Base-by-base conservation (phyloP, 2,329 filamentous ascomycete species). In the Claviceps sorghi region DNA sequence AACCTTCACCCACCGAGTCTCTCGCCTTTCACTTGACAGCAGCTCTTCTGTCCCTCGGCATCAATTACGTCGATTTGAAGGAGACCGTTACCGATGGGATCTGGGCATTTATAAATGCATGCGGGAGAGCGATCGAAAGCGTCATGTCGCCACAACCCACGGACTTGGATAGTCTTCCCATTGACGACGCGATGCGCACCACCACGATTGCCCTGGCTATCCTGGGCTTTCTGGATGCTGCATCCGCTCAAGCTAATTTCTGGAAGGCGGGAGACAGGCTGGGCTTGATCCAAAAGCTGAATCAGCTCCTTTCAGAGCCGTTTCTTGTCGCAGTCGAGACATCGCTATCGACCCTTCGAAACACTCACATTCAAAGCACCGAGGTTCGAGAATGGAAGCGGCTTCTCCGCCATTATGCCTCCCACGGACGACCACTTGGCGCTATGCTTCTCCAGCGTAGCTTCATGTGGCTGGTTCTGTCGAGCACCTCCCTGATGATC, bases 381-480 rank as follows among this genome's bases (percentile, higher is more conserved):
- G 71, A 78, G 30, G 72, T 87, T 21, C 85, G 82, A 61, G 86
- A 95, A 58, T 98, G 93, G 93, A 94, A 86, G 69, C 82, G 84
- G 57, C 88, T 88, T 67, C 72, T 88, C 53, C 86, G 84, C 45
- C 86, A 90, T 55, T 98, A 97, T 69, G 82, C 87, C 30, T 78
- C 82, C 17, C 77, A 80, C 54, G 86, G 86, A 10, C 80, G 88
- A 21, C 91, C 94, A 0, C 71, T 98, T 44, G 89, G 93, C 10
- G 88, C 90, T 13, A 93, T 96, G 84, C 76, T 97, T 6, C 69
- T 98, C 22, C 89, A 95, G 65, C 82, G 88, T 61, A 89, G 84
- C 57, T 94, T 95, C 64, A 88, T 94, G 76, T 83, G 82, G 66
- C 78, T 97, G 34, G 75, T 96, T 13, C 83, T 89, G 36, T 81